Evolutionary conservation across 129 eudicot species (phyloP).

Genomic region (Rutidosis leptorrhynchoides): DNA sequence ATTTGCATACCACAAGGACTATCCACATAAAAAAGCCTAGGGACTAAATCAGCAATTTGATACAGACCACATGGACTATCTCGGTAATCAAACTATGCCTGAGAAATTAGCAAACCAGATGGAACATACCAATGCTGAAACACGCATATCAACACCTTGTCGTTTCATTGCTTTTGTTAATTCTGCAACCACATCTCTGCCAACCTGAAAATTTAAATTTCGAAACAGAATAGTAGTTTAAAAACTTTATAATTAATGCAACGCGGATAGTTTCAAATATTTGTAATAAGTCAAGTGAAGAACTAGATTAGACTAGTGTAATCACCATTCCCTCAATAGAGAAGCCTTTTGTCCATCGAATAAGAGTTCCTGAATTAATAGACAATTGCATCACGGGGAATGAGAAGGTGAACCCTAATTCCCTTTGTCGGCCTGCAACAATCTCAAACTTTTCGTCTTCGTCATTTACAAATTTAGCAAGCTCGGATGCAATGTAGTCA

Average conservation of each 20-base stretch:
- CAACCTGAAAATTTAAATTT: conserved; percentile 25
- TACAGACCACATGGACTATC: no score
- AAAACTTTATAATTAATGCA: background rate
- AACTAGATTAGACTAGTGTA: background rate
- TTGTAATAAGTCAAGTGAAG: background rate
- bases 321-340: conserved; percentile 68
- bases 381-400: conserved; percentile 95
- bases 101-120: conserved; percentile 16
- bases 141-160: conserved; percentile 66
- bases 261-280: background rate
- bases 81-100: no score
- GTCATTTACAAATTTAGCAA: conserved; percentile 61
- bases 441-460: conserved; percentile 66
- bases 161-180: conserved; percentile 64
- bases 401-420: conserved; percentile 92
- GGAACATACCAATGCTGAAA: conserved; percentile 69
- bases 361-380: conserved; percentile 72
- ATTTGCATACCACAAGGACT: no score
- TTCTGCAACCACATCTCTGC: conserved; percentile 51
- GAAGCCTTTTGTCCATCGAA: conserved; percentile 94
- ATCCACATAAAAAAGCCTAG: no score
- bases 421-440: conserved; percentile 64
- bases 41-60: no score
- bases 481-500: conserved; percentile 76
- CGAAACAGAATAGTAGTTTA: background rate